Conservation (phyloP, 2,329 filamentous ascomycete species). For the Sporothrix curviconia region DNA sequence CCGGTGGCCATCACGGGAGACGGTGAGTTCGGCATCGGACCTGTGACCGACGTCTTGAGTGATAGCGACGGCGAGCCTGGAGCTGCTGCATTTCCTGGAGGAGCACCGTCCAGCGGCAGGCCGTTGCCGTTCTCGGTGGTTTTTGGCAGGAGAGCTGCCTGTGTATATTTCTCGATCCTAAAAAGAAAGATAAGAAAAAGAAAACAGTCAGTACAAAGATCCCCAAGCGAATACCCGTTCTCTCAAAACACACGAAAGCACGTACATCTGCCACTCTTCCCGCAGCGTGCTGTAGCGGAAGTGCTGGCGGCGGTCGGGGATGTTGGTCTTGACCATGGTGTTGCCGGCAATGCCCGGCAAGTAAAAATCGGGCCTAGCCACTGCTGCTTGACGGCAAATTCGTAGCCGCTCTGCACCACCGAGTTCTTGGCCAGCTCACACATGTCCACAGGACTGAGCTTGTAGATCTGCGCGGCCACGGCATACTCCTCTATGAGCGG, state of each 20-base stretch:
- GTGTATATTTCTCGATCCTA: constrained; percentile 39
- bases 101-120: background rate
- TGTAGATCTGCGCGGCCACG: constrained; percentile 97
- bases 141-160: constrained; percentile 10
- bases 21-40: background rate
- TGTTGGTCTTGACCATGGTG: constrained; percentile 90
- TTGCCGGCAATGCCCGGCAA: constrained; percentile 78
- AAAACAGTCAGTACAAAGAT: too few species aligned
- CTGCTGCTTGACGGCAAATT: constrained; percentile 78
- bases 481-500: constrained; percentile 97
- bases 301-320: constrained; percentile 84
- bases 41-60: constrained; percentile 17
- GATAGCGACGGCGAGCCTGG: constrained; percentile 22
- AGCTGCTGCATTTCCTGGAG: background rate
- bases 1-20: background rate
- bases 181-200: background rate
- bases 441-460: constrained; percentile 95
- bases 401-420: constrained; percentile 90
- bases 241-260: constrained; percentile 18
- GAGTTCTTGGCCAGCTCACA: constrained; percentile 96
- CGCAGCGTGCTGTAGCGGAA: constrained; percentile 81
- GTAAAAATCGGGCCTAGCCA: constrained; percentile 80
- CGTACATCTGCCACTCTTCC: constrained; percentile 79
- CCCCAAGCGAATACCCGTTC: too few species aligned
- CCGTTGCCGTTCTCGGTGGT: too few species aligned